Percentiles rank a stretch among this genome's conserved stretches.
Evolutionary conservation across 441 rosid genomes (phyloP).

Genomic region (Pelargonium australe): DNA sequence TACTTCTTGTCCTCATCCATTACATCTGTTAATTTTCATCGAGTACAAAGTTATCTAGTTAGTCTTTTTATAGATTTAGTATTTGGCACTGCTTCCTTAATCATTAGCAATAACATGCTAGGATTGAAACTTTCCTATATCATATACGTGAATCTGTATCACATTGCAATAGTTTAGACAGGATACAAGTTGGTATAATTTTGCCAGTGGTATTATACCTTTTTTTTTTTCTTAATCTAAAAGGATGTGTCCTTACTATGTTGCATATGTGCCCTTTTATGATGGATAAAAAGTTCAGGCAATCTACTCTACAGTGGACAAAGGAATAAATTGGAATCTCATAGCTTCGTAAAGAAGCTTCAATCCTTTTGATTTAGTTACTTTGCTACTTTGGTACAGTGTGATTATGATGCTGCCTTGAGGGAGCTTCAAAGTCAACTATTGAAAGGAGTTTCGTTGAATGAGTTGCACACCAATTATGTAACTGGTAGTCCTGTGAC

Average conservation of each 20-base stretch:
- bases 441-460: constrained; percentile 42
- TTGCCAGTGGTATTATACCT: not conserved
- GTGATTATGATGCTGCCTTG: constrained; percentile 48
- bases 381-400: constrained; percentile 29
- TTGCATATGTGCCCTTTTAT: not conserved
- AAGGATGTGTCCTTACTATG: not conserved
- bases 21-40: not conserved
- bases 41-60: not conserved
- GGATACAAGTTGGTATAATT: not conserved
- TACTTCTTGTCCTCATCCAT: constrained; percentile 1
- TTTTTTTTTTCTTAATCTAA: not conserved
- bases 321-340: constrained; percentile 3
- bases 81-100: not conserved
- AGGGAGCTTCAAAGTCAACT: constrained; percentile 51
- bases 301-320: constrained; percentile 5
- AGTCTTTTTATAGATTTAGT: not conserved
- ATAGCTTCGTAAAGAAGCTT: constrained; percentile 2
- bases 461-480: constrained; percentile 26
- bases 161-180: not conserved
- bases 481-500: not conserved
- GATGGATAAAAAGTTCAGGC: not conserved
- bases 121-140: not conserved
- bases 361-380: constrained; percentile 10
- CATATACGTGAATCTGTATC: not conserved
- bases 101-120: not conserved